Evolutionary conservation across 1,284 basidiomycete species (phyloP).

Genomic region (Ceratobasidium sp.): DNA sequence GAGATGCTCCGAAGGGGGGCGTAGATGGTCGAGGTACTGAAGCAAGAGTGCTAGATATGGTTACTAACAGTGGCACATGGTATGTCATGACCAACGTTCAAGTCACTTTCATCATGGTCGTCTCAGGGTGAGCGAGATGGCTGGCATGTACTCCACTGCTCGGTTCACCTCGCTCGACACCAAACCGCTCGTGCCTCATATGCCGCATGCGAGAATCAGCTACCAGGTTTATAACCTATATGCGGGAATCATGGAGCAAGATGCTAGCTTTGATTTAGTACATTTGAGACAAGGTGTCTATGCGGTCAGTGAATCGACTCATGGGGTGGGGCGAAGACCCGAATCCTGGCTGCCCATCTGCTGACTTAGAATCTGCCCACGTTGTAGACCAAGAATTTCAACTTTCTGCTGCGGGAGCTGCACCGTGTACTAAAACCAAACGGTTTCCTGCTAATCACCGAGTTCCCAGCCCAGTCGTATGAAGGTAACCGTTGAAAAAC

Average conservation of each 20-base stretch:
- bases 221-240: conserved; percentile 32
- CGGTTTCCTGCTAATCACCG: background rate
- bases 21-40: background rate
- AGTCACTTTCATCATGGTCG: no score
- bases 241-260: conserved; percentile 8
- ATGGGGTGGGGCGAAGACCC: no score
- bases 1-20: conserved; percentile 4
- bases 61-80: conserved; percentile 29
- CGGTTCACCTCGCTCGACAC: conserved; percentile 23
- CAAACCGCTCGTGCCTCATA: conserved; percentile 8
- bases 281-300: conserved; percentile 22
- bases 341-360: background rate
- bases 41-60: conserved; percentile 1
- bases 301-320: background rate
- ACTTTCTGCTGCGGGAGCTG: background rate
- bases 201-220: conserved; percentile 21
- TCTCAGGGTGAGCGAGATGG: conserved; percentile 34
- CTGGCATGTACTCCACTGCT: background rate
- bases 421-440: conserved; percentile 13
- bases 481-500: background rate
- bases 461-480: background rate
- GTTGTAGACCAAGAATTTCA: background rate
- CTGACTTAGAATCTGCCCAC: background rate
- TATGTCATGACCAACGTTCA: background rate
- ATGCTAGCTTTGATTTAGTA: conserved; percentile 33